Evolutionary conservation across 2,329 filamentous ascomycete species (phyloP), one percentile per base, ranked within the genome.

Genomic region (Dactylellina sp.): DNA sequence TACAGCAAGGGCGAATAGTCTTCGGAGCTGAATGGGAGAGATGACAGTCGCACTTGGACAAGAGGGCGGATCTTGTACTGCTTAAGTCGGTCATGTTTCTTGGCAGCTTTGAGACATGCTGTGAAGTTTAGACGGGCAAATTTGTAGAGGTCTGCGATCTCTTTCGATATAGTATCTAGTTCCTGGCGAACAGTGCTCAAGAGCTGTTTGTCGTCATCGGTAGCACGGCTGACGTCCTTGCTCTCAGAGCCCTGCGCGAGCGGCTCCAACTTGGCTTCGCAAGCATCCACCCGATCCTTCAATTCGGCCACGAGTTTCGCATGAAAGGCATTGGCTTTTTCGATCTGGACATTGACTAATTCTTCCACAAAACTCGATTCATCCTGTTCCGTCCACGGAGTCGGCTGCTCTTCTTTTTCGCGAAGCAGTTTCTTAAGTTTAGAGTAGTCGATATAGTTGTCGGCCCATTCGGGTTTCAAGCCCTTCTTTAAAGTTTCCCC

Each of bases 41-140:
- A 88, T n/a, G 91, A 88, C 79, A 99, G 83, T 78, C 91, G 91
- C 78, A 97, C 90, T 83, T 97, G 91, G 82, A 98, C 89, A 84
- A 98, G 89, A 25, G 95, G 93, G 22, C 92, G 89, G 77, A 98
- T 91, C 81, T 90, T 92, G 84, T 98, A 98, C 24, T 94, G 87
- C 83, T 94, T 96, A 77, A 75, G 47, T 7, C 95, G 91, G 82
- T 99, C 95, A 82, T 99, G 95, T 84, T 99, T 99, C 88, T 99
- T 99, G 65, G 93, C 93, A 52, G 96, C 96, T 85, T 99, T 99
- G 80, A 97, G 86, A 82, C 98, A 97, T 52, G 93, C 95, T 4
- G 95, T 97, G 82, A 97, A 99, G 83, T 99, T 99, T 83, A 97
- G 89, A 76, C 90, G 91, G 82, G 92, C 95, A 83, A 95, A 99